Base-by-base conservation (phyloP, 2,329 filamentous ascomycete species). In the Coniochaeta sp. region DNA sequence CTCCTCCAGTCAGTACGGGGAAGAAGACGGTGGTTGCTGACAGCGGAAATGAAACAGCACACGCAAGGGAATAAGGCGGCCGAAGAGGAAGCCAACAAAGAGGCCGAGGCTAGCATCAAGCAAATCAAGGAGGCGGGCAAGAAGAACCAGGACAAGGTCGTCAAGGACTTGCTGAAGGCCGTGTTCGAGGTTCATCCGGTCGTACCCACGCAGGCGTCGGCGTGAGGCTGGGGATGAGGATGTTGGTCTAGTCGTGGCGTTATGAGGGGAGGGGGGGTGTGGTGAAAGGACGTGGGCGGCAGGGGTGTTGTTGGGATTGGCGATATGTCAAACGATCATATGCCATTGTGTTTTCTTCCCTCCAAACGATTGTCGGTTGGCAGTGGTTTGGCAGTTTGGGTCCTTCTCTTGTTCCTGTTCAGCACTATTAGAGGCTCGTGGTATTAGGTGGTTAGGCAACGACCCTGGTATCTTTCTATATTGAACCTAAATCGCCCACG, bases 51-150 rank as follows among this genome's bases (percentile, higher is more conserved):
- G n/a, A n/a, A 59, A 66, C 68, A 98, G 93, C 93, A 99, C 79
- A 89, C 90, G 69, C 90, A 90, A 75, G 93, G 93, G 70, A 97
- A 97, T 83, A 79, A 82, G 73, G 85, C 88, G 67, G 89, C 89
- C 65, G 89, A 93, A 73, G 84, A 87, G 64, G 87, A 92, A 69
- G 90, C 91, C 66, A 85, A 86, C 75, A 88, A 88, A 77, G 90
- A 93, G 65, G 90, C 90, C 58, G 90, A 96, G 63, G 81, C 75
- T 68, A 88, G 96, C 77, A 87, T 98, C 68, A 83, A 87, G 74
- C 87, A 90, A 74, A 98, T 98, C 73, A 84, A 90, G 73, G 82
- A 81, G 59, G 86, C 91, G 36, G 93, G 93, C 63, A 84, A 89
- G 75, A 89, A 92, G 81, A 86, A 85, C 65, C 90, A 92, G 71